Base-by-base conservation (phyloP, 1,139 yeast genomes). In the Pichia sp. region DNA sequence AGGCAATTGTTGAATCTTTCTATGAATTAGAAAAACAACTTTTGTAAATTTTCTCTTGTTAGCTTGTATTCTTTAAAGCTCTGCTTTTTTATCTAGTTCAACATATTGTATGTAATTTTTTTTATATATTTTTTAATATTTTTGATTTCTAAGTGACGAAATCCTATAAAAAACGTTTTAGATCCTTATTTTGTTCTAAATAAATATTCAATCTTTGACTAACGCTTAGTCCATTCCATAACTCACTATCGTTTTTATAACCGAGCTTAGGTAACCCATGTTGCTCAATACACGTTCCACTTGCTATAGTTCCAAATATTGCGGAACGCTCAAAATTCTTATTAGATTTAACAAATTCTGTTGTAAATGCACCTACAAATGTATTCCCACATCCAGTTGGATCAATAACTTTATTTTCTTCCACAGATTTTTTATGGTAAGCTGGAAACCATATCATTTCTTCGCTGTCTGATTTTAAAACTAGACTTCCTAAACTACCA, bases 341-440 rank as follows among this genome's bases (percentile, higher is more conserved):
- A 1, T 62, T 56, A 34, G 78, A 71, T 44, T 83, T 63, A 1
- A 71, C 68, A 56, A 76, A 79, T 0, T 84, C 95, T 7, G 84
- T 73, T 14, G 84, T 76, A 61, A 87, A 81, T 0, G 85, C 96
- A 0, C 97, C 97, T 54, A 93, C 80, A 66, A 85, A 90, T 0
- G 95, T 75, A 65, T 91, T 91, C 0, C 98, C 98, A 3, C 96
- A 96, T 0, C 98, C 98, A 0, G 97, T 91, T 0, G 96, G 96
- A 66, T 91, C 98, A 3, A 81, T 70, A 1, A 90, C 93, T 38
- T 69, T 67, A 27, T 47, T 45, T 3, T 29, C 22, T 2, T 28
- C 25, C 3, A 61, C 58, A 54, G 67, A 68, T 19, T 60, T 63
- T 30, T 45, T 30, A 63, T 88, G 96, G 64, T 84, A 91, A 0